Evolutionary conservation across 768 basidiomycete species (phyloP), one percentile per base, ranked within the genome.

Genomic region (Cytidiella melzeri): DNA sequence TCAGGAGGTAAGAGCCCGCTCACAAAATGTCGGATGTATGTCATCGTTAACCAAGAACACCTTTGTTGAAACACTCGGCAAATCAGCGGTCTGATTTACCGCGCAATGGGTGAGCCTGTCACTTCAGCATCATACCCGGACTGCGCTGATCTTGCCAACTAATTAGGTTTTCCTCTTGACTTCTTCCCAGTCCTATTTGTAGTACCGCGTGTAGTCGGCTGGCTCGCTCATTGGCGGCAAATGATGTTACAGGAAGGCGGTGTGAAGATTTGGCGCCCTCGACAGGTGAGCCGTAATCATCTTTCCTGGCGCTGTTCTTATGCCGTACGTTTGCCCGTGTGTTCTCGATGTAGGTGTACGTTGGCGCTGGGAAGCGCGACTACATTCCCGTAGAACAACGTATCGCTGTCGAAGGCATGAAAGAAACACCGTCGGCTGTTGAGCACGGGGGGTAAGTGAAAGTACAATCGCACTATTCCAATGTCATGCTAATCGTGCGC

Each of bases 121-220:
- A 23, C 23, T 9, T 25, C 48, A 52, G 20, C 18, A 41, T 18
- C 15, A 24, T 18, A 43, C 23, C 21, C 21, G 12, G 11, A 30
- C 34, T 15, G 23, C 43, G 38, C 41, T 23, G 11, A 37, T 36
- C 13, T 15, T 7, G 24, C 54, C 12, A n/a, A 28, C 23, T 3
- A 15, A 5, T 3, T 25, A 88, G 88, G 92, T 39, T 94, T 94
- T 76, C 92, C 92, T 1, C 75, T 88, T 56, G 92, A 95, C 69
- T 94, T 88, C 67, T 94, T 93, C 81, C 92, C 92, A 0, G 92
- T 95, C 19, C 70, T 95, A 26, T 95, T 95, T 61, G 91, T 84
- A 18, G 91, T 95, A 2, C 92, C 92, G 1, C 81, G 92, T 19
- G 90, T 95, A 6, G 90, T 91, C 23, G 92, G 92, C 18, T 94